These are phyloP conservation scores for Ganoderma resinaceum DNA, from an alignment of 1,284 basidiomycete genomes.

Conservation along the genomic window DNA sequence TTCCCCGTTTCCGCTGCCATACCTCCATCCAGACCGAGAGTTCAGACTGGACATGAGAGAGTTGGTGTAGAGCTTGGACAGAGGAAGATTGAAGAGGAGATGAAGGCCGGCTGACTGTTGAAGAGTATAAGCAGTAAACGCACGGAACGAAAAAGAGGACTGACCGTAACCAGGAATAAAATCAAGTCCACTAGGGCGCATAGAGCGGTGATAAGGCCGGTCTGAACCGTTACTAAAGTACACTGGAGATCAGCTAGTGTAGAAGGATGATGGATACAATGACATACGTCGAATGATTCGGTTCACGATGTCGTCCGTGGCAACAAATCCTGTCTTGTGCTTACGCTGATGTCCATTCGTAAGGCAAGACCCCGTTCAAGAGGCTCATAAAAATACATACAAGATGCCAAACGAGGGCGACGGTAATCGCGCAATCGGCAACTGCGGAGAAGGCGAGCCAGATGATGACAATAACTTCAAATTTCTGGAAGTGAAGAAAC, in stretches of 20 bases:
- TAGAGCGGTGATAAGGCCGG: constrained; percentile 43
- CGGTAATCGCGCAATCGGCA: constrained; percentile 41
- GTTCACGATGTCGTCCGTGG: constrained; percentile 46
- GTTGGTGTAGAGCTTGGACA: constrained; percentile 44
- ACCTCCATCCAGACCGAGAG: constrained; percentile 42
- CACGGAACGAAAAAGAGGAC: constrained; percentile 10
- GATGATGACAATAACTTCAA: constrained; percentile 45
- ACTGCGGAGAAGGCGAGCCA: constrained; percentile 45
- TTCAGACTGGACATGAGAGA: constrained; percentile 44
- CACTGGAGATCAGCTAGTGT: not conserved
- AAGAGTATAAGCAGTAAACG: constrained; percentile 3
- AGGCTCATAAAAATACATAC: constrained; percentile 18
- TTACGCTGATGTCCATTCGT: constrained; percentile 38
- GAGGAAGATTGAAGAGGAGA: constrained; percentile 42
- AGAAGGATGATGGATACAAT: no score
- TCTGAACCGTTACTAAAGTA: constrained; percentile 43
- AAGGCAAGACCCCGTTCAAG: not conserved
- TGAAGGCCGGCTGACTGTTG: constrained; percentile 39
- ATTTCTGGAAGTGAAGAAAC: constrained; percentile 45
- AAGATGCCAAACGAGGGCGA: constrained; percentile 42
- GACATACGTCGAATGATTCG: constrained; percentile 52
- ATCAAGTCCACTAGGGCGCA: constrained; percentile 43
- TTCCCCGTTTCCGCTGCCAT: constrained; percentile 33
- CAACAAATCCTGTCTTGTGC: constrained; percentile 47
- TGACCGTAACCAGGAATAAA: constrained; percentile 40